Base-by-base conservation (phyloP, 75 land plant genomes). In the Adiantum capillusveneris region DNA sequence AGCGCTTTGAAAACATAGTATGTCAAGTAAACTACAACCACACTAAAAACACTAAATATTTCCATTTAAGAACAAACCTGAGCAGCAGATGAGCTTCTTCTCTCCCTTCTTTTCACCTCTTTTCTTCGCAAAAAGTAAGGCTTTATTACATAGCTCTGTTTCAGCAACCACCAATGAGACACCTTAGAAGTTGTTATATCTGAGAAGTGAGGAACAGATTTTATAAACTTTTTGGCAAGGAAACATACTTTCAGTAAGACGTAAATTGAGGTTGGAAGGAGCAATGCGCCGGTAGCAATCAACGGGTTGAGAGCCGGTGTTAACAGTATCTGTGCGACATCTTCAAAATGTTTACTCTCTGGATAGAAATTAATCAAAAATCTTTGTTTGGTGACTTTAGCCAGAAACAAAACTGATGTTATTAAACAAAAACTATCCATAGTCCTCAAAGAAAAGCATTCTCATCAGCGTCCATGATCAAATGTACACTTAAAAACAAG, bases 241-340 rank as follows among this genome's bases (percentile, higher is more conserved):
- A n/a, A n/a, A n/a, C n/a, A n/a, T n/a, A n/a, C 97, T 94, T 92
- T 88, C 27, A 92, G 74, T n/a, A 82, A 19, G 46, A 81, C 81
- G 77, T 92, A 92, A 13, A 85, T 41, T 25, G 94, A 82, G 20
- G 93, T 60, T 29, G 97, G 97, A 53, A 88, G 34, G 11, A 88
- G 13, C 31, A 92, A 68, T 54, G 97, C 94, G 0, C 94, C 85
- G 31, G 83, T 44, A 44, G 94, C 97, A 31, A 85, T 31, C 0
- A 75, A 22, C 25, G 94, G 72, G 50, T 69, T 72, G 60, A 92
- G 60, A 24, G 68, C 64, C 25, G 75, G 65, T 42, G 86, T 75
- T 16, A 92, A 79, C 73, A 92, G 61, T 22, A 92, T 69, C 94
- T 91, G 74, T 75, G 67, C 18, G 25, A 36, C 0, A 62, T 65